Conservation (phyloP, 2,329 filamentous ascomycete genomes). For the Zalaria sp. region DNA sequence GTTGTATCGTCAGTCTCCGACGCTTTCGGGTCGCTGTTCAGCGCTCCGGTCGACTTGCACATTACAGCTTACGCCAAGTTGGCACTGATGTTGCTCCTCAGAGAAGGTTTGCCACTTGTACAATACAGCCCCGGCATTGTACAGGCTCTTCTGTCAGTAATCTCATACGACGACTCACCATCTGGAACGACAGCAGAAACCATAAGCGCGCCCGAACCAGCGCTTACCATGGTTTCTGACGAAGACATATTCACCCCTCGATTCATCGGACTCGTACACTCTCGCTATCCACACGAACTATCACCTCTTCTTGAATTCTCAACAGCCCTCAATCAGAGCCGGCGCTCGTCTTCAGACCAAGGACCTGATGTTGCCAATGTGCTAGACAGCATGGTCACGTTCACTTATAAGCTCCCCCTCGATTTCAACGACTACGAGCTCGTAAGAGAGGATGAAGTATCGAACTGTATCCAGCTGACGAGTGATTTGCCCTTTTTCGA, state of each 20-base stretch:
- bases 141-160: slow-evolving; percentile 47
- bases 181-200: neutral
- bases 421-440: slow-evolving; percentile 63
- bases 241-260: neutral
- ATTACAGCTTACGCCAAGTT: slow-evolving; percentile 50
- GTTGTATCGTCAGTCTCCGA: slow-evolving; percentile 30
- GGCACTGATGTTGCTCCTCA: slow-evolving; percentile 56
- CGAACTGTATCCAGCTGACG: slow-evolving; percentile 59
- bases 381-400: slow-evolving; percentile 53
- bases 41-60: slow-evolving; percentile 32
- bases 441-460: slow-evolving; percentile 73
- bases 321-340: slow-evolving; percentile 43
- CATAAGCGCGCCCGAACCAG: neutral
- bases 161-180: slow-evolving; percentile 21
- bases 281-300: slow-evolving; percentile 76
- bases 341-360: slow-evolving; percentile 26
- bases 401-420: slow-evolving; percentile 64
- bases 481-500: slow-evolving; percentile 51
- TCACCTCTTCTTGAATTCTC: slow-evolving; percentile 62
- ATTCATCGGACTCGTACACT: slow-evolving; percentile 53
- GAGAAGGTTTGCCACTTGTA: slow-evolving; percentile 50
- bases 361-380: slow-evolving; percentile 40
- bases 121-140: slow-evolving; percentile 63
- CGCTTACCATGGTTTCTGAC: neutral
- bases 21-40: slow-evolving; percentile 33